Evolutionary conservation across 352 stramenopile genomes (phyloP), one percentile per base, ranked within the genome.

Genomic region (Bremia lactucae): DNA sequence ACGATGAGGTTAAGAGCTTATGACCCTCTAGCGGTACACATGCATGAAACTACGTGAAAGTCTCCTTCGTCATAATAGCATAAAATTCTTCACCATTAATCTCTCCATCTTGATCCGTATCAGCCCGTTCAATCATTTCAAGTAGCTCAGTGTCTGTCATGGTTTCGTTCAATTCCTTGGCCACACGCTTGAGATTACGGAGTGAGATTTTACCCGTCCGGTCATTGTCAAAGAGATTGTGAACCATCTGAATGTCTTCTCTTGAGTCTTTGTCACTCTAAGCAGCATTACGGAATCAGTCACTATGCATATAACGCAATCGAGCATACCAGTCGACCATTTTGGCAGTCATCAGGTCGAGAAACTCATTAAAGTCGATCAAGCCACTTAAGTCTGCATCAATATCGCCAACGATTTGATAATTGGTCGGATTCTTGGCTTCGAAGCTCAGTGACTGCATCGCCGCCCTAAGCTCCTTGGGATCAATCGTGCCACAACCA

Each of bases 91-190:
- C 91, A 43, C 94, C 72, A 48, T 92, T 97, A 61, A 98, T 97
- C 71, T 97, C 88, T 29, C 95, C 95, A 59, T 98, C 89, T 43
- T 95, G 87, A 62, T 98, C 88, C 0, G 81, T 57, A 60, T 98
- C 88, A 0, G 95, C 95, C 36, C 96, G 78, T 63, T 98, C 94
- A 52, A 99, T 98, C 96, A 99, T 99, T 68, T 99, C 94, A 38
- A 98, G 82, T 52, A 99, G 67, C 77, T 99, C 96, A 43, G 97
- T 95, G 62, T 98, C 92, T 16, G 93, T 98, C 83, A 99, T 98
- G 52, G 89, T 97, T 74, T 99, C 96, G 26, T 96, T 95, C n/a
- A 99, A 71, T 60, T 99, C 95, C 49, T 97, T 96, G 14, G 95
- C 94, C 24, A 99, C 91, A 47, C 94, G 78, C 62, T 98, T 98